Evolutionary conservation across 2,329 filamentous ascomycete species (phyloP).

Genomic region (Trichoderma sp.): DNA sequence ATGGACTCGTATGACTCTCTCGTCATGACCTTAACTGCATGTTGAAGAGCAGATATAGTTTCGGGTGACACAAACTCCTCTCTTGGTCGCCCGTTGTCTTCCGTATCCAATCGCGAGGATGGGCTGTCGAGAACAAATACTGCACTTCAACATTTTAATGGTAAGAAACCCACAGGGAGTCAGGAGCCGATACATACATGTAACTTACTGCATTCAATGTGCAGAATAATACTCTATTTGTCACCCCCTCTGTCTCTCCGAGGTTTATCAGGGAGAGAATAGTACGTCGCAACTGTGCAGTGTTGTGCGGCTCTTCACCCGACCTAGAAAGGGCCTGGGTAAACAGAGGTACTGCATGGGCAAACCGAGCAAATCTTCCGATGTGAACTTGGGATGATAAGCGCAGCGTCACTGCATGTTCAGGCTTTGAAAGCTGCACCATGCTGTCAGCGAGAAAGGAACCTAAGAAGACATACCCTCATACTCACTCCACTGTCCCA

Average conservation of each 20-base stretch:
- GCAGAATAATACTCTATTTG: background rate
- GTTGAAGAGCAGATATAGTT: background rate
- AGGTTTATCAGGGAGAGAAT: background rate
- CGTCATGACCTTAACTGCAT: background rate
- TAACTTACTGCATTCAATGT: background rate
- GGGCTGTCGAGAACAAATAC: background rate
- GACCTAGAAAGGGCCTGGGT: background rate
- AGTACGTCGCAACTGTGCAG: background rate
- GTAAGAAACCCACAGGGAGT: background rate
- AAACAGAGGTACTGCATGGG: background rate
- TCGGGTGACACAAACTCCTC: background rate
- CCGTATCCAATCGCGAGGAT: background rate
- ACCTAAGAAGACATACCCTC: background rate
- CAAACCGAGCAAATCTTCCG: background rate
- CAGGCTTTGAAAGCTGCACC: background rate
- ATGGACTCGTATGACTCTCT: background rate
- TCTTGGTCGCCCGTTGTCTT: background rate
- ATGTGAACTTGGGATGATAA: background rate
- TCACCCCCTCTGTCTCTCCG: background rate
- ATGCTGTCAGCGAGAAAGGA: background rate
- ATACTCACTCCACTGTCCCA: conserved; percentile 6
- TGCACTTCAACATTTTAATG: background rate
- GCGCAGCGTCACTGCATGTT: background rate
- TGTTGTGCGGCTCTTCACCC: background rate
- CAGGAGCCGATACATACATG: background rate